Base-by-base conservation (phyloP, 2,329 filamentous ascomycete genomes). In the Colletotrichum noveboracense region DNA sequence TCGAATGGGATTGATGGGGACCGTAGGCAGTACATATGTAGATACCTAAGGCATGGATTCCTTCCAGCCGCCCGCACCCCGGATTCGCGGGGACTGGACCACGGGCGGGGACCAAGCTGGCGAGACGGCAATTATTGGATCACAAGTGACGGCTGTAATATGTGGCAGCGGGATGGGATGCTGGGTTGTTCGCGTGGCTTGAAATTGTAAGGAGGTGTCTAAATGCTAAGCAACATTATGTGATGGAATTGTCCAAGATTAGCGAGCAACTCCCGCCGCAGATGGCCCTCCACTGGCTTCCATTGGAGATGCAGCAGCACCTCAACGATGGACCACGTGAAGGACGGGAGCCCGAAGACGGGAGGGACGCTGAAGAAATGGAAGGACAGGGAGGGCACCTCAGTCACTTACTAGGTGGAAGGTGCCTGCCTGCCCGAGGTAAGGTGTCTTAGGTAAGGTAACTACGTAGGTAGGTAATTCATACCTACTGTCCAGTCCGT, bases 1-100 rank as follows among this genome's bases (percentile, higher is more conserved):
- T 68, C 73, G 56, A 75, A 75, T 75, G 48, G 56, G n/a, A 73
- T 24, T 32, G 26, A n/a, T n/a, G 32, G 38, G 26, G 32, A 34
- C 32, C 32, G 28, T 7, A 34, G 28, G 18, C 62, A 66, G 26
- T 30, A 28, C 26, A 28, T 28, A 16, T n/a, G 16, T 13, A 38
- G 36, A 5, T 56, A 38, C 16, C 16, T n/a, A 28, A 28, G 26
- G 26, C 7, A 34, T 34, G 32, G 32, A 43, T 24, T 43, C 16
- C 38, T n/a, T 3, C 24, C 21, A 16, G 14, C 67, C 60, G 60
- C 32, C 68, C 67, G 60, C 52, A 71, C 66, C 60, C 71, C 67
- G 60, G 67, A 71, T 66, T 71, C 67, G 60, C 60, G 60, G 71
- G 48, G 60, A 60, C n/a, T 21, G 43, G 43, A 21, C 43, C 43